A percentile compares a stretch with the other conserved stretches of the same genome.
Evolutionary conservation across 371 early-diverging fungal genomes (phyloP).

Genomic region (Zychaea mexicana): DNA sequence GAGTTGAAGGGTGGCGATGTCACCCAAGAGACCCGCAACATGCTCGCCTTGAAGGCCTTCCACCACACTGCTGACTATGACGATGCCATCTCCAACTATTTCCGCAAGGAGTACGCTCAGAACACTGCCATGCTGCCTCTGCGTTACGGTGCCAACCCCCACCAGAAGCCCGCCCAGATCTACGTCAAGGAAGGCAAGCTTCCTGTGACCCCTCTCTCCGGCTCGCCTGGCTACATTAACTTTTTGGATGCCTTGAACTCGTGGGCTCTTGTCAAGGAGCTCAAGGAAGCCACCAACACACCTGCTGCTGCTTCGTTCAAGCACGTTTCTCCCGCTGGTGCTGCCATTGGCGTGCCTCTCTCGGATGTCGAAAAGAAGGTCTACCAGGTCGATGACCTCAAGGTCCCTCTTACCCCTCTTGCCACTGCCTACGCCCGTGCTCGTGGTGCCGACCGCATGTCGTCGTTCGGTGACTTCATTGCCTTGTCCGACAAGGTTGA

Average conservation of each 20-base stretch:
- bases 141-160: conserved; percentile 98
- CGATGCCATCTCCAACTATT: conserved; percentile 92
- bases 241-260: conserved; percentile 95
- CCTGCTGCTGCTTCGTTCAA: conserved; percentile 97
- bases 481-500: conserved; percentile 91
- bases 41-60: conserved; percentile 87
- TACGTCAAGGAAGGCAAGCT: conserved; percentile 79
- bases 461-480: conserved; percentile 97
- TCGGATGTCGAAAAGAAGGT: conserved; percentile 84
- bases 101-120: conserved; percentile 84
- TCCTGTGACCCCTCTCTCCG: conserved; percentile 90
- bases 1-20: conserved; percentile 66
- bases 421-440: conserved; percentile 90
- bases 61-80: conserved; percentile 96
- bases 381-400: conserved; percentile 89
- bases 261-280: conserved; percentile 96
- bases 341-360: conserved; percentile 90
- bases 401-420: conserved; percentile 71
- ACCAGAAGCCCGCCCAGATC: conserved; percentile 96
- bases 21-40: conserved; percentile 59
- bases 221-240: conserved; percentile 98
- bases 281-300: conserved; percentile 50
- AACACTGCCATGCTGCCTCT: conserved; percentile 79
- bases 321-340: conserved; percentile 98
- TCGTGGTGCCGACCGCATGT: conserved; percentile 96